Evolutionary conservation across 441 rosid genomes (phyloP).

Genomic region (Pelargonium myrrhifolium): DNA sequence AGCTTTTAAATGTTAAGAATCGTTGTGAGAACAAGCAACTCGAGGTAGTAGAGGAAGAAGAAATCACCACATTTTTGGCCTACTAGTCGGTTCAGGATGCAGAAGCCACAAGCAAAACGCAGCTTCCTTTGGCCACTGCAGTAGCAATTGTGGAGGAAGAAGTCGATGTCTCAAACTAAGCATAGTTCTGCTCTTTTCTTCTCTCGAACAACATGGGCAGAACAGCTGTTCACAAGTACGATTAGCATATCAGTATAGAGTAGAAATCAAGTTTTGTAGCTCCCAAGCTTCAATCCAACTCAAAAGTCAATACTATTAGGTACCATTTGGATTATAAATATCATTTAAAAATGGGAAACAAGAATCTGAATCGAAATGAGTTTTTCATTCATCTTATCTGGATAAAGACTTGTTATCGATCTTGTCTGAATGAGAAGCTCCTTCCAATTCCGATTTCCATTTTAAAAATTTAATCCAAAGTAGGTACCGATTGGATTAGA

Average conservation of each 20-base stretch:
- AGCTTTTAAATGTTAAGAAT: no score
- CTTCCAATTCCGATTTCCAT: no score
- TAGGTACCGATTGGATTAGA: no score
- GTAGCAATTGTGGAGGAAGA: constrained; percentile 86
- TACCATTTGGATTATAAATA: no score
- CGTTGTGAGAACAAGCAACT: not conserved
- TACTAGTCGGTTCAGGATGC: constrained; percentile 79
- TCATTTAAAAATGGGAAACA: no score
- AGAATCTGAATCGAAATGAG: no score
- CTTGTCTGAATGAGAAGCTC: no score
- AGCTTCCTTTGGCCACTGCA: constrained; percentile 87
- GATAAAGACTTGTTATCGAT: no score
- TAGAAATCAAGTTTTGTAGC: constrained; percentile 14
- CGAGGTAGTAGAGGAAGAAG: constrained; percentile 2
- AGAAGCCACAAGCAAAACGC: constrained; percentile 90
- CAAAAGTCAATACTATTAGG: not conserved
- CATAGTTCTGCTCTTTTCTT: constrained; percentile 85
- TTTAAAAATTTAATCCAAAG: not conserved
- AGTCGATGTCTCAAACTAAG: constrained; percentile 91
- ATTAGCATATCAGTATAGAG: constrained; percentile 30
- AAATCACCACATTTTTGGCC: constrained; percentile 68
- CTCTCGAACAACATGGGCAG: constrained; percentile 75
- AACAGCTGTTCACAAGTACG: constrained; percentile 56
- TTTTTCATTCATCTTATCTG: no score
- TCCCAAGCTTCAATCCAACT: not conserved